Base-by-base conservation (phyloP, 2,329 filamentous ascomycete genomes). In the Fonsecaea pugnacius region DNA sequence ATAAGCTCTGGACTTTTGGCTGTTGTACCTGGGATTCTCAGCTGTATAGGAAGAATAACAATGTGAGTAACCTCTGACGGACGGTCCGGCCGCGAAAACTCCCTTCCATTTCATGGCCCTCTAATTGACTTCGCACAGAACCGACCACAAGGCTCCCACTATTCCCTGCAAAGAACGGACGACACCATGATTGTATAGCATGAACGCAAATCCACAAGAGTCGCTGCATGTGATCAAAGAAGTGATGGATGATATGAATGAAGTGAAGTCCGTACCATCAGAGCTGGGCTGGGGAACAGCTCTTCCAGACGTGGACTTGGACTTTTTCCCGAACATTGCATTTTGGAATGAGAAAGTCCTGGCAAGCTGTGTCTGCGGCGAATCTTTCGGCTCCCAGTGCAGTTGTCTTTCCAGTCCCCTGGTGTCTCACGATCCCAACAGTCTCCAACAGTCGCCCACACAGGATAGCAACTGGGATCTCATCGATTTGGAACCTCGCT, bases 341-440 rank as follows among this genome's bases (percentile, higher is more conserved):
- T 53, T 60, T 14, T 53, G 32, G 58, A 30, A 14, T 12, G 35
- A 32, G n/a, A 48, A 60, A 10, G 27, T 12, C 14, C 27, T 53
- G 33, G n/a, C 51, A 7, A 46, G 10, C 48, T 60, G 58, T 33
- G 21, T 43, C 33, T 60, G 58, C 36, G 48, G 48, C 9, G 58
- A 48, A 53, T 3, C 58, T 21, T 32, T 6, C 16, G 48, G 33
- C 14, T 36, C 32, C n/a, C 53, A 60, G 14, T 60, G 58, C 48
- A 30, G 33, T 4, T 60, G 58, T 33, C 24, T 40, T 27, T n/a
- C 48, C 4, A 53, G 12, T 38, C 18, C 58, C 12, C 30, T 32
- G 12, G 36, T 27, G 4, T 52, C 40, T 33, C 24, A 32, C 48
- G 40, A 51, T n/a, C 18, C 9, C 21, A 27, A 51, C 9, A 18